Evolutionary conservation across 306 rosid species (phyloP), one percentile per base, ranked within the genome.

Genomic region (Gastrolobium villosum): DNA sequence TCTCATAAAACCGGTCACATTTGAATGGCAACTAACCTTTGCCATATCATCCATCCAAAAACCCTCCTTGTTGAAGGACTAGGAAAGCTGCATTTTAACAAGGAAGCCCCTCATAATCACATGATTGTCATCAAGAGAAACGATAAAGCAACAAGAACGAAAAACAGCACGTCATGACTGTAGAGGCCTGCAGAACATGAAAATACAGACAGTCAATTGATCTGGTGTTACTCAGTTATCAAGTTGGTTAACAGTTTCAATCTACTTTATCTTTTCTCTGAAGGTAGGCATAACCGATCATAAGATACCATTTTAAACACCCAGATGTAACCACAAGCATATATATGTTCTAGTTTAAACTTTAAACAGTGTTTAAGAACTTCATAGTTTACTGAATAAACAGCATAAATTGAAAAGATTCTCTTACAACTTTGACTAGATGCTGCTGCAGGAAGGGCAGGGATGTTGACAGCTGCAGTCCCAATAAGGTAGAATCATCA

Each of bases 391-490:
- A 59, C 62, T 43, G 75, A 80, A 77, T 66, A 46, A 82, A 48
- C 41, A 44, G 28, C 8, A 62, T 5, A 41, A 69, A 30, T 5
- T 50, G 74, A 70, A 31, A 31, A 69, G 67, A 57, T 57, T 57
- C 52, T 34, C 87, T 85, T 88, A 95, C 99, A 84, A 43, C 11
- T 88, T 84, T 87, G 90, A 73, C 89, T 82, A 46, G 94, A 83
- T 73, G 99, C 93, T 63, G 96, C 99, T 0, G 97, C 99, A 57
- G 99, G 99, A 84, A 95, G 99, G 30, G 99, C 98, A 54, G 99
- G 99, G 75, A 95, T 93, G 84, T 86, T 93, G 82, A 95, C 85
- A 77, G 91, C 96, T 93, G 96, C 81, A 82, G 76, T 78, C 35
- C 5, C 81, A 63, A 70, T 34, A 79, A 30, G 50, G 69, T 49